Percentiles rank a stretch among this genome's conserved stretches.
phyloP scores from a whole-genome alignment of 108 stramenopile genomes.

The Fragilaria crotonensis region DNA sequence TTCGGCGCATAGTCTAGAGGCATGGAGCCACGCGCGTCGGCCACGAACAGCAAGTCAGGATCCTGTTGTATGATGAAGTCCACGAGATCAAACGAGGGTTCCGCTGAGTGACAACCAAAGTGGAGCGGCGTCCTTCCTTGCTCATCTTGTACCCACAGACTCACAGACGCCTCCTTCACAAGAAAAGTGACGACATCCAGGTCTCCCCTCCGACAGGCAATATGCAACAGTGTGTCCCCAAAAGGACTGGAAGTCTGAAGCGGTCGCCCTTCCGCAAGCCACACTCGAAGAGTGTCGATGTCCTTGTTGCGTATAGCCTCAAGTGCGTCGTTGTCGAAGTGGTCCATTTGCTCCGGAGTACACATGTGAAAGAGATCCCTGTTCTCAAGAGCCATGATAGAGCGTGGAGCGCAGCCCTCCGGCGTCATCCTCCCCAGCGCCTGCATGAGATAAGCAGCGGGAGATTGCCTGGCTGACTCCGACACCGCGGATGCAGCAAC shows the following conservation, averaged over 20 bases:
- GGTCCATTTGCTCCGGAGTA: slow-evolving; percentile 18
- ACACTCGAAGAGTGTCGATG: slow-evolving; percentile 31
- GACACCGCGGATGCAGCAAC: too few relatives aligned
- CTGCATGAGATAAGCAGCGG: too few relatives aligned
- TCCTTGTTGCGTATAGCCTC: slow-evolving; percentile 51
- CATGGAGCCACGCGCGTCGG: slow-evolving; percentile 32
- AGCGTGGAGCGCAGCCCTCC: too few relatives aligned
- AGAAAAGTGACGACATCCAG: slow-evolving; percentile 32
- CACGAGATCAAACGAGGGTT: slow-evolving; percentile 29
- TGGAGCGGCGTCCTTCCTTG: slow-evolving; percentile 44
- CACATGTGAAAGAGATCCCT: too few relatives aligned
- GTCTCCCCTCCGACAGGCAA: slow-evolving; percentile 46
- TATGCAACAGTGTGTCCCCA: slow-evolving; percentile 55
- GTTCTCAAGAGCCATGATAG: too few relatives aligned
- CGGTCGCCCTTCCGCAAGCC: slow-evolving; percentile 15
- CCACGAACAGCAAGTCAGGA: slow-evolving; percentile 29
- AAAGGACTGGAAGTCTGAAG: slow-evolving; percentile 43
- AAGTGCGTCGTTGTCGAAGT: slow-evolving; percentile 29
- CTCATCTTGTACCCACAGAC: slow-evolving; percentile 26
- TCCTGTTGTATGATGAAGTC: slow-evolving; percentile 17
- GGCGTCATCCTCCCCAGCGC: too few relatives aligned
- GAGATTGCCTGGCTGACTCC: too few relatives aligned
- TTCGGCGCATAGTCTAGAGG: slow-evolving; percentile 25
- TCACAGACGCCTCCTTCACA: slow-evolving; percentile 21
- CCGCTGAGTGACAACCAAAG: slow-evolving; percentile 46